Evolutionary conservation across 345 rosid species (phyloP).

Genomic region (Luvunga scandens): DNA sequence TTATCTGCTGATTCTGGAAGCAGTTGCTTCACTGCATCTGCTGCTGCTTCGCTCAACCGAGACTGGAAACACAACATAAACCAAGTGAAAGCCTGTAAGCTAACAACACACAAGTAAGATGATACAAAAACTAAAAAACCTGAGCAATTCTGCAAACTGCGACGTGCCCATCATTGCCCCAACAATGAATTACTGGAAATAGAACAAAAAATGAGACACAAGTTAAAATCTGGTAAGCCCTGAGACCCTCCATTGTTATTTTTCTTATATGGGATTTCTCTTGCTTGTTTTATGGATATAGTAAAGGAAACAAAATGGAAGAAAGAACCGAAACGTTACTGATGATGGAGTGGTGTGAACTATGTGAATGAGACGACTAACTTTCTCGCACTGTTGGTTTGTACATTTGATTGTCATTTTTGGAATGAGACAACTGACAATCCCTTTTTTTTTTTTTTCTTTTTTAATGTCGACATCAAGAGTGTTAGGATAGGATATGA

Average conservation of each 20-base stretch:
- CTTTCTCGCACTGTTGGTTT: too few relatives aligned
- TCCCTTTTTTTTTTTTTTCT: too few relatives aligned
- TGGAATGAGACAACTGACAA: background rate
- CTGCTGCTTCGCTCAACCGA: conserved; percentile 54
- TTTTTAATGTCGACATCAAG: background rate
- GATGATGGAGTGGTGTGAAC: conserved; percentile 1
- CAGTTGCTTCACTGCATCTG: conserved; percentile 50
- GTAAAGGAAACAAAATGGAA: background rate
- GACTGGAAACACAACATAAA: conserved; percentile 30
- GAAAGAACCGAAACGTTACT: background rate
- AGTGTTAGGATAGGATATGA: background rate
- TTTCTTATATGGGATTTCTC: background rate
- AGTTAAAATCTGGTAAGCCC: conserved; percentile 7
- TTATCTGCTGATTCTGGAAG: conserved; percentile 56
- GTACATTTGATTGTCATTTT: background rate
- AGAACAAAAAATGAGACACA: conserved; percentile 21
- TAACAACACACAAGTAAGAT: background rate
- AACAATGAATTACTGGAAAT: conserved; percentile 31
- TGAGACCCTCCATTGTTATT: conserved; percentile 9
- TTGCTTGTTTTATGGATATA: background rate
- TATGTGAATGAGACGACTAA: background rate
- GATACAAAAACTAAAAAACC: conserved; percentile 23
- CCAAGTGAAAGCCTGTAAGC: background rate
- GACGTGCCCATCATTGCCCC: conserved; percentile 81
- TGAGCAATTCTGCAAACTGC: conserved; percentile 70